Evolutionary conservation across 2,329 filamentous ascomycete genomes (phyloP).

Genomic region (Hirsutella rhossiliensis): DNA sequence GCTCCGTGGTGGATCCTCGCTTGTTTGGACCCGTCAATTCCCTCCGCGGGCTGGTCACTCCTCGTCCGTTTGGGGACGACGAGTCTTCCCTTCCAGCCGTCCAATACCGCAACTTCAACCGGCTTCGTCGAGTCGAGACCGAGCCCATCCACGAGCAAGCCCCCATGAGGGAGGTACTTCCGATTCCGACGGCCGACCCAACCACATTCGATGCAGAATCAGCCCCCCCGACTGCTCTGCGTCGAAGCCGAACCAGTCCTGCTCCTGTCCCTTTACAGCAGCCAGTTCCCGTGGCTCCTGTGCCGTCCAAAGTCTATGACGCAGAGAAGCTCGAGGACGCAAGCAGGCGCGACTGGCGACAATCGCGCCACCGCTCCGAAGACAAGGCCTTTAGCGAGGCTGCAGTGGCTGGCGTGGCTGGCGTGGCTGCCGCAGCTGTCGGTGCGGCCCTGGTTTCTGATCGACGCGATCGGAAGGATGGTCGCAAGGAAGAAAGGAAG

Average conservation of each 20-base stretch:
- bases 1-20: conserved; percentile 42
- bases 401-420: conserved; percentile 34
- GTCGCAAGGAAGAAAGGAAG: conserved; percentile 9
- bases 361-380: conserved; percentile 19
- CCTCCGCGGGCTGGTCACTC: conserved; percentile 40
- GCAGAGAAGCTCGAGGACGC: conserved; percentile 27
- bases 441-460: conserved; percentile 23
- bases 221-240: conserved; percentile 32
- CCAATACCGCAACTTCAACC: conserved; percentile 12
- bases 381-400: conserved; percentile 28
- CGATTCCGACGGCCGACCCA: conserved; percentile 55
- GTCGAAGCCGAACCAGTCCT: conserved; percentile 26
- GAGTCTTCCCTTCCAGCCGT: conserved; percentile 11
- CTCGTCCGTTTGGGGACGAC: conserved; percentile 39
- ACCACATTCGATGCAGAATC: conserved; percentile 45
- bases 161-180: conserved; percentile 50
- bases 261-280: conserved; percentile 65
- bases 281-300: conserved; percentile 65
- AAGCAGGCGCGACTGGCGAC: conserved; percentile 19
- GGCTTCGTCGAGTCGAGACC: conserved; percentile 11
- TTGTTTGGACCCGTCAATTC: conserved; percentile 50
- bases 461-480: conserved; percentile 9
- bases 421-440: conserved; percentile 35
- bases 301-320: conserved; percentile 57
- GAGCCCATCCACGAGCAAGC: conserved; percentile 7